Conservation (phyloP, 768 basidiomycete species). For the Tricholoma flavovirens region DNA sequence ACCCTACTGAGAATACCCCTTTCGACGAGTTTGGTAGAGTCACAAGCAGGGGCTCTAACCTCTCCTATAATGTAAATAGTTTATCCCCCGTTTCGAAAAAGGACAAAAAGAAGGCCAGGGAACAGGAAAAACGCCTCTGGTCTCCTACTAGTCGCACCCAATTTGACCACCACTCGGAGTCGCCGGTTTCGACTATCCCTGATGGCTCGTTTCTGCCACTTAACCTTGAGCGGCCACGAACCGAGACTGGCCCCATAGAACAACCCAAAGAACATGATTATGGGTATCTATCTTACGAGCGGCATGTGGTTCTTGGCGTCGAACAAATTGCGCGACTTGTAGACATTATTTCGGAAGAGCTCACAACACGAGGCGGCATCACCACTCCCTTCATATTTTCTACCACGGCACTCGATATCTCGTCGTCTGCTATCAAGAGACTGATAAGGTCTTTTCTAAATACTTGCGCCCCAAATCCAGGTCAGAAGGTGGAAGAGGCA, state of each 20-base stretch:
- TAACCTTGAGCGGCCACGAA: conserved; percentile 42
- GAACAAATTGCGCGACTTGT: conserved; percentile 69
- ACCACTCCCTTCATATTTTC: conserved; percentile 92
- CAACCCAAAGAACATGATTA: conserved; percentile 45
- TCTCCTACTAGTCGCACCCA: conserved; percentile 30
- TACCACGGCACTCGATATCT: conserved; percentile 80
- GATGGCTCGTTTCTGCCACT: conserved; percentile 52
- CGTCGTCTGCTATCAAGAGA: conserved; percentile 62
- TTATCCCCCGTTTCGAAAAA: conserved; percentile 35
- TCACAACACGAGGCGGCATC: conserved; percentile 69
- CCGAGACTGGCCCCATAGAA: conserved; percentile 30
- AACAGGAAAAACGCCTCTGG: conserved; percentile 32
- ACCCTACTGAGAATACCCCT: conserved; percentile 20
- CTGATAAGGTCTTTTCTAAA: conserved; percentile 80
- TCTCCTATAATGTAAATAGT: conserved; percentile 17
- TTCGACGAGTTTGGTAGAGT: conserved; percentile 67
- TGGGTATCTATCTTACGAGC: conserved; percentile 68
- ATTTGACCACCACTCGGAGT: conserved; percentile 20
- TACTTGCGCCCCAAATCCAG: conserved; percentile 38
- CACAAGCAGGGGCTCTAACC: conserved; percentile 38
- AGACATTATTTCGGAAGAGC: conserved; percentile 62
- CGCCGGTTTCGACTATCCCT: conserved; percentile 34
- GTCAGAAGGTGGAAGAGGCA: conserved; percentile 31
- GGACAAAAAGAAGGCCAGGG: conserved; percentile 48
- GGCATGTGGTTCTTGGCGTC: conserved; percentile 72